A percentile compares a stretch with the other conserved stretches of the same genome.
Evolutionary conservation across 495 filamentous ascomycete genomes (phyloP).

Genomic region (Ramalina peruviana): DNA sequence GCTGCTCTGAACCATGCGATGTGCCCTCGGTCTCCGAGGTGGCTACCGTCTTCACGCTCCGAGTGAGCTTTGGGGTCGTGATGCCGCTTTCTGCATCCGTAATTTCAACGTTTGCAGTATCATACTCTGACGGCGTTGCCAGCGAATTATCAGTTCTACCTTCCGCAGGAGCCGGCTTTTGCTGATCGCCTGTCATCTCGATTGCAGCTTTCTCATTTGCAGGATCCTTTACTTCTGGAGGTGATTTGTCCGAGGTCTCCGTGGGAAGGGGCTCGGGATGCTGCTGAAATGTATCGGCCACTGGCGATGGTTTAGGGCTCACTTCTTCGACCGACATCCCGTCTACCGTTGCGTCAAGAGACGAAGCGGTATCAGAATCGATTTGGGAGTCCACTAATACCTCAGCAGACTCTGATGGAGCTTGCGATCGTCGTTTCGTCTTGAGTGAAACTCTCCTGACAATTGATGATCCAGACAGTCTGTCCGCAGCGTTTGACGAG

Average conservation of each 20-base stretch:
- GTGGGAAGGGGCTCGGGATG: not conserved
- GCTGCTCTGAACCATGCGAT: not conserved
- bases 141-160: not conserved
- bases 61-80: not conserved
- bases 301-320: not conserved
- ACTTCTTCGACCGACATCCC: constrained; percentile 23
- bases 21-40: not conserved
- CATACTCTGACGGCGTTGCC: not conserved
- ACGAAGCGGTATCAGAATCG: constrained; percentile 23
- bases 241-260: not conserved
- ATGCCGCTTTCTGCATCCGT: not conserved
- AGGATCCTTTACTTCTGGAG: not conserved
- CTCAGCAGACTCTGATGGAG: constrained; percentile 23
- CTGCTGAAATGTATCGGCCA: no score
- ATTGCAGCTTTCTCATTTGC: not conserved
- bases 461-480: constrained; percentile 32
- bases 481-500: constrained; percentile 21
- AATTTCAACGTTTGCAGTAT: not conserved
- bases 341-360: constrained; percentile 40
- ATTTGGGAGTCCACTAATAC: constrained; percentile 28
- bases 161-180: not conserved
- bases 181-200: not conserved
- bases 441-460: constrained; percentile 33
- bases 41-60: not conserved
- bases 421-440: constrained; percentile 18